A percentile compares a stretch with the other conserved stretches of the same genome.
These are phyloP conservation scores for Neocucurbitaria cava DNA, from an alignment of 2,329 filamentous ascomycete genomes.

Conservation along the genomic window DNA sequence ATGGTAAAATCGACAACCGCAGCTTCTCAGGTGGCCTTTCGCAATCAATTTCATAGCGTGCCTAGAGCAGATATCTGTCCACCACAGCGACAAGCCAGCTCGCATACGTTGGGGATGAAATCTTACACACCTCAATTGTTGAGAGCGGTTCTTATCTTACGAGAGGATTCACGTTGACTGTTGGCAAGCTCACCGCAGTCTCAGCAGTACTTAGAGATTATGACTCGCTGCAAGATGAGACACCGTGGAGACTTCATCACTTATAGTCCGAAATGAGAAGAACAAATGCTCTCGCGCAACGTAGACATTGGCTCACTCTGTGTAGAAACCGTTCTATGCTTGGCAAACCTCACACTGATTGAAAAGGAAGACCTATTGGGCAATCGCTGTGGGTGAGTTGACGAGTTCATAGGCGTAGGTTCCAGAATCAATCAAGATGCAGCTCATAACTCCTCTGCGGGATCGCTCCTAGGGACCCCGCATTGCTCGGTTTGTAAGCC, in stretches of 20 bases:
- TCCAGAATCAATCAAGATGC: slow-evolving; percentile 9
- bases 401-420: slow-evolving; percentile 3
- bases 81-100: not conserved
- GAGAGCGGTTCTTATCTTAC: not conserved
- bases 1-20: not conserved
- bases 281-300: not conserved
- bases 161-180: not conserved
- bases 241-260: not conserved
- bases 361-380: not conserved
- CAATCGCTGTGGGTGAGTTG: not conserved
- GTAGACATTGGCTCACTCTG: not conserved
- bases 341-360: not conserved
- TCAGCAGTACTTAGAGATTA: not conserved
- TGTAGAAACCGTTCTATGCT: not conserved
- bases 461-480: slow-evolving; percentile 18
- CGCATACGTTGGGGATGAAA: not conserved
- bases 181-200: not conserved
- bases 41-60: not conserved
- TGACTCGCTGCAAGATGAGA: not conserved
- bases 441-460: slow-evolving; percentile 5
- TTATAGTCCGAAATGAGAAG: not conserved
- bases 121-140: not conserved
- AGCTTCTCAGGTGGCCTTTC: not conserved
- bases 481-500: slow-evolving; percentile 26
- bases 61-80: not conserved